Evolutionary conservation across 805 yeast species (phyloP).

Genomic region (Hanseniaspora taiwanica): DNA sequence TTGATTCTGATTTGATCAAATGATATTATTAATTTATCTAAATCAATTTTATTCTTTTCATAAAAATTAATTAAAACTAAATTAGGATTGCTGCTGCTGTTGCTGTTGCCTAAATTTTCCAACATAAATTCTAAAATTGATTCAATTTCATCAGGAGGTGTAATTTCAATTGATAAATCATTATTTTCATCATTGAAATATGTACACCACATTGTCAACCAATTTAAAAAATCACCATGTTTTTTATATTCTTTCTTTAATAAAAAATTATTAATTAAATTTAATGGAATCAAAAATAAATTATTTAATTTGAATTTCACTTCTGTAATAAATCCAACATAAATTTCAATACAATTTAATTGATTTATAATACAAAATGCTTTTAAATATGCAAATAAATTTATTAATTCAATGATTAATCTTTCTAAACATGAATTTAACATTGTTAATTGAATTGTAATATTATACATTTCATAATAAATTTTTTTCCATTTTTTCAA

Average conservation of each 20-base stretch:
- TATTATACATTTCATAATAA: slow-evolving; percentile 39
- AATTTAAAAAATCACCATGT: slow-evolving; percentile 2
- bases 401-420: background rate
- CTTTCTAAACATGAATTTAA: background rate
- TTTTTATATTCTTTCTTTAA: background rate
- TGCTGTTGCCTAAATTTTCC: background rate
- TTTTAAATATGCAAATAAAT: background rate
- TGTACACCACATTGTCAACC: background rate
- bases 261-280: background rate
- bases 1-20: background rate
- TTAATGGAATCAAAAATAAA: background rate
- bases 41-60: background rate
- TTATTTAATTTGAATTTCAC: background rate
- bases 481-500: slow-evolving; percentile 38
- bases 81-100: background rate
- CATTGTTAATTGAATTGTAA: background rate
- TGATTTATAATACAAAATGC: background rate
- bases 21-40: background rate
- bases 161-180: background rate
- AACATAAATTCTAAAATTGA: background rate
- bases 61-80: background rate
- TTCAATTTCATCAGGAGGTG: background rate
- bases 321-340: background rate
- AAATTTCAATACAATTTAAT: background rate
- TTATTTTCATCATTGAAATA: background rate